phyloP scores from a whole-genome alignment of 164 flowering plant species.

The Liquidambar formosana region DNA sequence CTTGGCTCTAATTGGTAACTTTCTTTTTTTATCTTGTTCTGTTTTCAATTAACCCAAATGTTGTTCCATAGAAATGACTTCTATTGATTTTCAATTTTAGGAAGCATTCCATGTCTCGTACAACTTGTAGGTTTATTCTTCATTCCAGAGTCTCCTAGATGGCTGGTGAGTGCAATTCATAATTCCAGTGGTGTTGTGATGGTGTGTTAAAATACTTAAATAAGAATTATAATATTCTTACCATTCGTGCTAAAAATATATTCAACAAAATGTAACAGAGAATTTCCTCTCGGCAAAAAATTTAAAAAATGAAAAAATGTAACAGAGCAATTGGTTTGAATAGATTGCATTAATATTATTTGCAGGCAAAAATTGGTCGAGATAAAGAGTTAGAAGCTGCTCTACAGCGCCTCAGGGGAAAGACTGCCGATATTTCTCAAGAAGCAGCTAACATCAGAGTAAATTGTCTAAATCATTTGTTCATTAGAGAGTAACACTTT shows the following conservation, averaged over 20 bases:
- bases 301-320: too few species aligned
- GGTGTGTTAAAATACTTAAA: background rate
- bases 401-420: constrained; percentile 52
- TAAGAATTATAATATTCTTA: too few species aligned
- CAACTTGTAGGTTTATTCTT: constrained; percentile 59
- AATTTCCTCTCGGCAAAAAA: too few species aligned
- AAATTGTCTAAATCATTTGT: background rate
- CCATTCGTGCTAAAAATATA: too few species aligned
- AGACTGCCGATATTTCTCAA: constrained; percentile 37
- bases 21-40: too few species aligned
- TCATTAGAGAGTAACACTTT: background rate
- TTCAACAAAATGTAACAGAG: too few species aligned
- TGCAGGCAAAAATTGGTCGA: constrained; percentile 53
- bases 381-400: constrained; percentile 37
- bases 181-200: background rate
- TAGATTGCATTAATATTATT: too few species aligned
- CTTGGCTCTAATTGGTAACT: too few species aligned
- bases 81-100: constrained; percentile 2
- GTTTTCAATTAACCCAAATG: too few species aligned
- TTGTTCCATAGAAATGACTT: too few species aligned
- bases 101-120: too few species aligned
- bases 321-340: background rate
- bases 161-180: constrained; percentile 38
- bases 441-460: constrained; percentile 61
- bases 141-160: too few species aligned